A percentile compares a stretch with the other conserved stretches of the same genome.
Conservation (phyloP, 2,329 filamentous ascomycete species). For the Epichloe glyceriae region DNA sequence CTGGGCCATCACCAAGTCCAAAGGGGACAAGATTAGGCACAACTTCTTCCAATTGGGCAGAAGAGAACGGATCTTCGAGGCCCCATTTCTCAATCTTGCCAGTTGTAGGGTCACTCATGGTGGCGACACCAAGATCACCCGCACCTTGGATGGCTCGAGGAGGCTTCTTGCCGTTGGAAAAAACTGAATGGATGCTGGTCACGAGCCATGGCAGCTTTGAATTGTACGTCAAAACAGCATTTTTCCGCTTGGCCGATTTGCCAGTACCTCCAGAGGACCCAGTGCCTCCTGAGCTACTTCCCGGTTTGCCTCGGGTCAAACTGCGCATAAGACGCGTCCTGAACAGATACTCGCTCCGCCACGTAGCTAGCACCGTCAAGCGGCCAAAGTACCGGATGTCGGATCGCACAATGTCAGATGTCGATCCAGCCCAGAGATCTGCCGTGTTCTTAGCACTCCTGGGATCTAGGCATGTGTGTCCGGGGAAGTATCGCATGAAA, state of each 20-base stretch:
- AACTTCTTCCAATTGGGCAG: conserved; percentile 66
- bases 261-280: conserved; percentile 38
- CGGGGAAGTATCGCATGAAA: conserved; percentile 82
- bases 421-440: conserved; percentile 30
- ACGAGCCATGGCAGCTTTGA: conserved; percentile 70
- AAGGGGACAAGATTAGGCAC: conserved; percentile 62
- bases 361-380: conserved; percentile 73
- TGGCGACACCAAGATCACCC: conserved; percentile 64
- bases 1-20: conserved; percentile 66
- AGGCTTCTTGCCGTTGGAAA: conserved; percentile 57
- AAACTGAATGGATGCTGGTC: conserved; percentile 68
- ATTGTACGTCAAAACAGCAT: conserved; percentile 71
- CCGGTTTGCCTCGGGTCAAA: conserved; percentile 68
- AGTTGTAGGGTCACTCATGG: conserved; percentile 63
- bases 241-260: conserved; percentile 49
- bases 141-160: conserved; percentile 76
- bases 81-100: conserved; percentile 77
- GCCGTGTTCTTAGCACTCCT: conserved; percentile 21
- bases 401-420: conserved; percentile 45
- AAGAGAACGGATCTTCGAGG: conserved; percentile 58
- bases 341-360: conserved; percentile 90
- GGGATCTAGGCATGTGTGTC: conserved; percentile 35
- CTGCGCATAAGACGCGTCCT: conserved; percentile 74
- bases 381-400: conserved; percentile 72
- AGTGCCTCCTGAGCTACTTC: conserved; percentile 36